Conservation (phyloP, 768 basidiomycete genomes). For the Lentinula aciculospora region DNA sequence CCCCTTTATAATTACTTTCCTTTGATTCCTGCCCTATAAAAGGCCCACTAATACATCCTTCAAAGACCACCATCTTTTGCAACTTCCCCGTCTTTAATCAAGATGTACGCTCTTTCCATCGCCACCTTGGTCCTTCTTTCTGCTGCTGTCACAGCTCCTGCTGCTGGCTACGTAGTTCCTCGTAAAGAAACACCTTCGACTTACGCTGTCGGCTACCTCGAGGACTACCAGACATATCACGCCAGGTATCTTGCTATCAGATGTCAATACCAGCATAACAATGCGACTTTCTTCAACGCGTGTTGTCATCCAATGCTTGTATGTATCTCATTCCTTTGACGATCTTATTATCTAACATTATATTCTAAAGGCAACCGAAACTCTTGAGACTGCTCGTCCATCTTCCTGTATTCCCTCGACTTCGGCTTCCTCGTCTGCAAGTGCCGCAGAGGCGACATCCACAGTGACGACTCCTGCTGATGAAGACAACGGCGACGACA, state of each 20-base stretch:
- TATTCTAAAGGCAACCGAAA: conserved; percentile 40
- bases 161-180: conserved; percentile 33
- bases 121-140: conserved; percentile 35
- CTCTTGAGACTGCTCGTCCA: conserved; percentile 36
- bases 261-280: conserved; percentile 42
- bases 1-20: conserved; percentile 18
- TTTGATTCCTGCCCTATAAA: conserved; percentile 17
- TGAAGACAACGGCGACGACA: conserved; percentile 27
- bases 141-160: conserved; percentile 30
- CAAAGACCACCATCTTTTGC: conserved; percentile 21
- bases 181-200: conserved; percentile 23
- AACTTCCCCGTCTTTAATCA: conserved; percentile 12
- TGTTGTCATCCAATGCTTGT: conserved; percentile 75
- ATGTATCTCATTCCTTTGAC: conserved; percentile 14
- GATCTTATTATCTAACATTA: not conserved
- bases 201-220: conserved; percentile 43
- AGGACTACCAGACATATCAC: conserved; percentile 54
- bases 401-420: conserved; percentile 46
- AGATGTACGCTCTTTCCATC: conserved; percentile 36
- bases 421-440: conserved; percentile 20
- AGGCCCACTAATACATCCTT: conserved; percentile 16
- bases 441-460: conserved; percentile 21
- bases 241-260: conserved; percentile 53
- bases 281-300: conserved; percentile 47
- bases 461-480: conserved; percentile 19